Base-by-base conservation (phyloP, 1,284 basidiomycete species). In the Testicularia cyperi region DNA sequence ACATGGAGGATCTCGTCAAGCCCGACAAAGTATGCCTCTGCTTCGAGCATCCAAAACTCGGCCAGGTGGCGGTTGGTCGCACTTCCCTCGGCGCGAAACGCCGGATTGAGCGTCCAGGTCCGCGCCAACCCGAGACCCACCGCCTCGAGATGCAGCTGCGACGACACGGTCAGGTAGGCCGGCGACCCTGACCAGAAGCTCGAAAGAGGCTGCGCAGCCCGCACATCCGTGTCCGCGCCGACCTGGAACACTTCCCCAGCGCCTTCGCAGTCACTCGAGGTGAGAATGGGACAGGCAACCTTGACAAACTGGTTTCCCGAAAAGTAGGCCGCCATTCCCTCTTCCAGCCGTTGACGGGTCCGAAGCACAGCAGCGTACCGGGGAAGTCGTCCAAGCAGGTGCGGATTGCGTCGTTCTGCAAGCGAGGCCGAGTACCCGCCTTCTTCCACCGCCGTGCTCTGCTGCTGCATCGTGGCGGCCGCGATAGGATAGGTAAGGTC, bases 21-120 rank as follows among this genome's bases (percentile, higher is more conserved):
- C 1, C 41, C 48, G 14, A 55, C 38, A 35, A 65, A 72, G 29
- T 60, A 64, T 44, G 69, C 43, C 22, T 76, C 94, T 0, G 88
- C 91, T 78, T 99, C 94, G 45, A 95, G 83, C 94, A 98, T 98
- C 88, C 90, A 95, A 77, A 98, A 99, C 75, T 99, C 95, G 36
- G 90, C 85, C 6, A 99, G 82, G 77, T 99, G 94, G n/a, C 94
- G 82, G 37, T 84, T 85, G 2, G 94, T 97, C 65, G 87, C 83
- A 4, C 86, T 88, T 6, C 85, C 84, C 71, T 99, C 94, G 15
- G 94, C 94, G 16, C 94, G 86, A 78, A 98, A 99, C 48, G 86
- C 86, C 0, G 94, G 92, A 0, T 88, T 86, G 18, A 96, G 82
- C 0, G 91, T 92, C 80, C 92, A 99, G 0, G 90, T 88, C 21